phyloP scores from a whole-genome alignment of 2,329 filamentous ascomycete species.

The Fusarium newnesense region DNA sequence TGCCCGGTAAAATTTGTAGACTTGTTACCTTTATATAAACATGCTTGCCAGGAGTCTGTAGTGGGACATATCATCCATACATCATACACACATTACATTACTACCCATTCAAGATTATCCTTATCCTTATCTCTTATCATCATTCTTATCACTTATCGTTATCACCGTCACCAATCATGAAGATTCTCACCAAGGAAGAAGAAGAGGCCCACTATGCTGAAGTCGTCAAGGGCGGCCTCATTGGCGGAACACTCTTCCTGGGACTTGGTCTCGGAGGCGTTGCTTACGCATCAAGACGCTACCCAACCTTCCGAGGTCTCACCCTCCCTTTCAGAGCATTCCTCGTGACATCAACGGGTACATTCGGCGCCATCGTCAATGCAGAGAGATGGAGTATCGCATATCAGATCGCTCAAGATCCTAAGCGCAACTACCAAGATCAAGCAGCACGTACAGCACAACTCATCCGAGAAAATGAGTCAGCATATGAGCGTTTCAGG shows the following conservation, averaged over 20 bases:
- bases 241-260: slow-evolving; percentile 78
- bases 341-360: slow-evolving; percentile 82
- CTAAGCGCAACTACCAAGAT: slow-evolving; percentile 73
- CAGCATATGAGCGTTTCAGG: slow-evolving; percentile 68
- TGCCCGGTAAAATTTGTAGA: slow-evolving; percentile 15
- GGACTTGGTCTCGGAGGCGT: slow-evolving; percentile 75
- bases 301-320: slow-evolving; percentile 79
- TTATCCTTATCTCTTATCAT: slow-evolving; percentile 5
- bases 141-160: background rate
- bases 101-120: background rate
- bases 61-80: slow-evolving; percentile 5
- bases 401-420: slow-evolving; percentile 77
- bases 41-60: slow-evolving; percentile 5
- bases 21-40: slow-evolving; percentile 15
- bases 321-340: slow-evolving; percentile 92
- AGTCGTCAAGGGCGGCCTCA: slow-evolving; percentile 81
- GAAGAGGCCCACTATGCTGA: slow-evolving; percentile 84
- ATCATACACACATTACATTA: slow-evolving; percentile 9
- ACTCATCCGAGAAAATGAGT: slow-evolving; percentile 66
- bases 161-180: slow-evolving; percentile 71
- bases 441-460: slow-evolving; percentile 66
- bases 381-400: slow-evolving; percentile 76
- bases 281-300: slow-evolving; percentile 73
- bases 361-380: slow-evolving; percentile 87
- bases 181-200: slow-evolving; percentile 94